These are phyloP conservation scores for Lanmaoa rubissima DNA, from an alignment of 768 basidiomycete species.

Conservation along the genomic window DNA sequence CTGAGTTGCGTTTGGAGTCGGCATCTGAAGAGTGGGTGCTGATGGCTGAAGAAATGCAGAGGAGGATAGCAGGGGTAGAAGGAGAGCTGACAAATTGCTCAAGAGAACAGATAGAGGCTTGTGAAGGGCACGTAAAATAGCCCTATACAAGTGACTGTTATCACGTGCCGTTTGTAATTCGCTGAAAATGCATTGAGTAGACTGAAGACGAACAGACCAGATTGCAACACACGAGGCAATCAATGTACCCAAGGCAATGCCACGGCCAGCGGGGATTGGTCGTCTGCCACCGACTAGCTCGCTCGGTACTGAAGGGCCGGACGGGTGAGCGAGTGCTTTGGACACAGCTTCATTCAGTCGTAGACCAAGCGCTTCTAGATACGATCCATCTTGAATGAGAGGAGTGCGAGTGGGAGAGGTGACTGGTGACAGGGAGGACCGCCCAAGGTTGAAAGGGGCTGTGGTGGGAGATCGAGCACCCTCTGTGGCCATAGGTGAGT, in stretches of 20 bases:
- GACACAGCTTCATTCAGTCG: conserved; percentile 82
- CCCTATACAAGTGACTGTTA: conserved; percentile 63
- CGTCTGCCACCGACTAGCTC: conserved; percentile 66
- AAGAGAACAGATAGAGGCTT: conserved; percentile 74
- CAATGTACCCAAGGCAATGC: conserved; percentile 59
- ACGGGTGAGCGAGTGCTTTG: conserved; percentile 66
- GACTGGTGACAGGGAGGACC: conserved; percentile 42
- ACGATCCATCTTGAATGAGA: conserved; percentile 74
- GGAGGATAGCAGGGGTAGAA: conserved; percentile 66
- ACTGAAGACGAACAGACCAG: conserved; percentile 9
- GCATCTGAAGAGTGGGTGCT: conserved; percentile 47
- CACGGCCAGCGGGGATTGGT: conserved; percentile 74
- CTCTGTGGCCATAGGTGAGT: conserved; percentile 41
- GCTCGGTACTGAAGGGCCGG: conserved; percentile 46
- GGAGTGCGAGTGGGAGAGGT: conserved; percentile 37
- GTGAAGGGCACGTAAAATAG: conserved; percentile 70
- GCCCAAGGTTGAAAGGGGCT: conserved; percentile 59
- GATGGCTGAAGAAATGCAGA: conserved; percentile 54
- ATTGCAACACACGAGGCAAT: conserved; percentile 62
- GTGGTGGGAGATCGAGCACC: conserved; percentile 54
- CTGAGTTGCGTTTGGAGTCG: conserved; percentile 64
- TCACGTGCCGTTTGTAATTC: conserved; percentile 66
- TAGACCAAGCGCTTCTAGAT: conserved; percentile 71
- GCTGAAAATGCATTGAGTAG: conserved; percentile 37
- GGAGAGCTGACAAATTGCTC: conserved; percentile 63